Evolutionary conservation across 306 rosid species (phyloP), one percentile per base, ranked within the genome.

Genomic region (Malus fusca): DNA sequence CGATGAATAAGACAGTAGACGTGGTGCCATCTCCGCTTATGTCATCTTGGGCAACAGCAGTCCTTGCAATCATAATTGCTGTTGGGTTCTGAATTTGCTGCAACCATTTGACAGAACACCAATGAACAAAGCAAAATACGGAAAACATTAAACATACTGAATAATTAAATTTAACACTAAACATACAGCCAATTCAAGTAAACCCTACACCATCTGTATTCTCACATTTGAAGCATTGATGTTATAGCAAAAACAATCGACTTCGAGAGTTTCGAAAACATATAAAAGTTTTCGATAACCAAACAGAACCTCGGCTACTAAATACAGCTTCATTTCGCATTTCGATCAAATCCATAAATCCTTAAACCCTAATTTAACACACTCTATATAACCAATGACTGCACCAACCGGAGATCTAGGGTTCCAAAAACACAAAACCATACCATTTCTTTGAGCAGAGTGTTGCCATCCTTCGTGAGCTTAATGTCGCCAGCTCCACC

Each of bases 1-100:
- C 99, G 59, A 95, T 95, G 82, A 95, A 95, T 56, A 95, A 71
- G 62, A 95, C 99, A 33, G 97, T 95, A 9, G 99, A 89, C 51
- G 99, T 95, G 42, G 99, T 95, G 73, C 99, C 99, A 71, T 95
- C 99, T 42, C 99, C 97, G 42, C 96, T 95, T 13, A 86, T 88
- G 71, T 95, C 99, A 81, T 95, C 99, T 72, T 95, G 99, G 1
- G 99, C 99, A 68, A 95, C 99, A 2, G 99, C 99, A 0, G 97
- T 92, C 82, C 97, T 86, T 8, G 99, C 99, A 48, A 95, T 95
- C 99, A 92, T 95, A 51, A 95, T 89, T n/a, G 97, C 99, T 8
- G 99, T 95, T 1, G 99, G 99, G 77, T 89, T 95, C 80, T 95
- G 99, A 76, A 95, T 95, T 92, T 95, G 99, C 98, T 94, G 91